Conservation (phyloP, 805 yeast species). For the Clavispora santaluciae region DNA sequence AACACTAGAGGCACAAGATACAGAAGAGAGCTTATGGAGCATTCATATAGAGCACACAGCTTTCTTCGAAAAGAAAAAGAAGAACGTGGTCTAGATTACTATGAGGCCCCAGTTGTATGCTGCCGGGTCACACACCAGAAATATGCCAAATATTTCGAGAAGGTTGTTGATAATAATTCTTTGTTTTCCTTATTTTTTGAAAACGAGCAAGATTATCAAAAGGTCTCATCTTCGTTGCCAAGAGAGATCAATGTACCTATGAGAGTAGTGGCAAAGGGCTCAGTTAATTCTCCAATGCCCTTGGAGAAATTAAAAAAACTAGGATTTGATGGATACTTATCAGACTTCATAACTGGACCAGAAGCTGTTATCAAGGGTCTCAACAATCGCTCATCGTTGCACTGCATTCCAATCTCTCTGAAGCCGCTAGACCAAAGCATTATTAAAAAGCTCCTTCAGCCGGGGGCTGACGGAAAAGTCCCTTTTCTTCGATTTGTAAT, state of each 20-base stretch:
- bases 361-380: slow-evolving; percentile 66
- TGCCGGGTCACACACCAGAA: slow-evolving; percentile 47
- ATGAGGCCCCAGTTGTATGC: slow-evolving; percentile 72
- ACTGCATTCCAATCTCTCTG: slow-evolving; percentile 59
- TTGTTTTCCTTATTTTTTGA: slow-evolving; percentile 61
- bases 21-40: slow-evolving; percentile 31
- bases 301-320: slow-evolving; percentile 31
- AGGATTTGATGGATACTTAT: slow-evolving; percentile 79
- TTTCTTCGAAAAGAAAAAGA: slow-evolving; percentile 34
- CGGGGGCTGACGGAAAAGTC: slow-evolving; percentile 35
- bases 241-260: slow-evolving; percentile 47
- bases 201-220: slow-evolving; percentile 44
- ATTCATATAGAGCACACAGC: slow-evolving; percentile 36
- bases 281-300: slow-evolving; percentile 18
- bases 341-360: slow-evolving; percentile 74
- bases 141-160: slow-evolving; percentile 54
- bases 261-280: slow-evolving; percentile 38
- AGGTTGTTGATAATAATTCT: slow-evolving; percentile 49
- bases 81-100: slow-evolving; percentile 40
- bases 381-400: slow-evolving; percentile 45
- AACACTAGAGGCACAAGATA: slow-evolving; percentile 26
- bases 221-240: slow-evolving; percentile 35
- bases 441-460: slow-evolving; percentile 32
- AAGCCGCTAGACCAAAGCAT: slow-evolving; percentile 37
- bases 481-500: slow-evolving; percentile 56